A percentile compares a stretch with the other conserved stretches of the same genome.
phyloP scores from a whole-genome alignment of 768 basidiomycete genomes.

The Leccinum variicolor region DNA sequence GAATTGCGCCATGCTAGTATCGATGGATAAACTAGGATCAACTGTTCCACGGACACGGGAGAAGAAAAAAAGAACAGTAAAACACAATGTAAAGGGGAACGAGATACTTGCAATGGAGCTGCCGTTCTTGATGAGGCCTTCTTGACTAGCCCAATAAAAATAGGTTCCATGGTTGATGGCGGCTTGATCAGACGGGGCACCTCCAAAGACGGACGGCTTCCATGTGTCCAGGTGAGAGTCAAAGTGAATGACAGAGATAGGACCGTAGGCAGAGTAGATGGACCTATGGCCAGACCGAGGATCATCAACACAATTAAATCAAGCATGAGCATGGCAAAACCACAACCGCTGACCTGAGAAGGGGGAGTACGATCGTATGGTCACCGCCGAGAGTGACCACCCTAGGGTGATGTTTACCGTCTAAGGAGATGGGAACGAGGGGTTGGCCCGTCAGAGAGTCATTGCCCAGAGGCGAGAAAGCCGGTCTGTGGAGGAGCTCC shows the following conservation, averaged over 20 bases:
- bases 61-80: slow-evolving; percentile 15
- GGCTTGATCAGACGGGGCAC: slow-evolving; percentile 66
- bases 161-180: slow-evolving; percentile 87
- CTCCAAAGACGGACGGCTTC: slow-evolving; percentile 74
- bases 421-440: slow-evolving; percentile 56
- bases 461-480: slow-evolving; percentile 61
- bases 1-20: slow-evolving; percentile 78
- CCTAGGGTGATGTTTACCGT: slow-evolving; percentile 75
- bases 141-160: slow-evolving; percentile 85
- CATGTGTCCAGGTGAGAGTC: slow-evolving; percentile 83
- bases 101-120: slow-evolving; percentile 77
- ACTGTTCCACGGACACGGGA: slow-evolving; percentile 30
- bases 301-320: neutral
- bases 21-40: slow-evolving; percentile 72
- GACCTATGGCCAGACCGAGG: slow-evolving; percentile 42
- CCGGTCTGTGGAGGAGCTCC: slow-evolving; percentile 58
- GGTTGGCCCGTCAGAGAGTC: slow-evolving; percentile 56
- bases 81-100: slow-evolving; percentile 22
- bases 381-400: slow-evolving; percentile 86
- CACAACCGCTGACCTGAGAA: slow-evolving; percentile 33
- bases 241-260: slow-evolving; percentile 82
- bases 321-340: neutral
- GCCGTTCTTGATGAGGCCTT: slow-evolving; percentile 76
- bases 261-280: slow-evolving; percentile 72
- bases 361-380: slow-evolving; percentile 75